Evolutionary conservation across 2,329 filamentous ascomycete species (phyloP), one percentile per base, ranked within the genome.

Genomic region (Harringtonia lauricola): DNA sequence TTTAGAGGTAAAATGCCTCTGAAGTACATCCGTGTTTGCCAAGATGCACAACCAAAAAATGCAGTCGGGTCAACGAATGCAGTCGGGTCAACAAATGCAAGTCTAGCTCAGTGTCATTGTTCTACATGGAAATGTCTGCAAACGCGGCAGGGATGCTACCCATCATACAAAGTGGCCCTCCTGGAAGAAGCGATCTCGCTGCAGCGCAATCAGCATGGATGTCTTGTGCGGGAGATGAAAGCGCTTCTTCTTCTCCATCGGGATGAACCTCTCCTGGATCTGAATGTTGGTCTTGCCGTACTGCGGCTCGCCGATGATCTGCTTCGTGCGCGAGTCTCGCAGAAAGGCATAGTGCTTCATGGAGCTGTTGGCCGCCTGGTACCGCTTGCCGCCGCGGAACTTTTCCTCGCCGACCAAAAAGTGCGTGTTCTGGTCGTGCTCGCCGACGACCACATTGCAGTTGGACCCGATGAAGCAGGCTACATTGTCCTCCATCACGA

Each of bases 141-240:
- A n/a, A n/a, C n/a, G n/a, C n/a, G n/a, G n/a, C n/a, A n/a, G n/a
- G n/a, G n/a, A n/a, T n/a, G n/a, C 28, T 29, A 29, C n/a, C 12
- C 31, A 21, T 13, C 22, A 47, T 9, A 47, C 42, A 39, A 47
- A 44, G 17, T 42, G 45, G 2, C 34, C 42, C 39, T 47, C 45
- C 39, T 83, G 79, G 62, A 85, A 85, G 66, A 83, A 86, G 45
- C 79, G 68, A 57, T 81, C 78, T 8, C 81, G 65, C 41, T 74
- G 74, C 53, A 80, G 81, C 47, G 70, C 67, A 57, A 83, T 72
- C 48, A 84, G 71, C 2, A 78, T 80, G 45, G 79, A 81, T 24
- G 83, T 71, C 66, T 86, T 86, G 53, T 85, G 76, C 5, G 80
- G 79, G 49, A 86, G 61, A 52, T 86, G 83, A 49, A 86, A 74